Conservation (phyloP, 768 basidiomycete species). For the Tremella fuciformis region DNA sequence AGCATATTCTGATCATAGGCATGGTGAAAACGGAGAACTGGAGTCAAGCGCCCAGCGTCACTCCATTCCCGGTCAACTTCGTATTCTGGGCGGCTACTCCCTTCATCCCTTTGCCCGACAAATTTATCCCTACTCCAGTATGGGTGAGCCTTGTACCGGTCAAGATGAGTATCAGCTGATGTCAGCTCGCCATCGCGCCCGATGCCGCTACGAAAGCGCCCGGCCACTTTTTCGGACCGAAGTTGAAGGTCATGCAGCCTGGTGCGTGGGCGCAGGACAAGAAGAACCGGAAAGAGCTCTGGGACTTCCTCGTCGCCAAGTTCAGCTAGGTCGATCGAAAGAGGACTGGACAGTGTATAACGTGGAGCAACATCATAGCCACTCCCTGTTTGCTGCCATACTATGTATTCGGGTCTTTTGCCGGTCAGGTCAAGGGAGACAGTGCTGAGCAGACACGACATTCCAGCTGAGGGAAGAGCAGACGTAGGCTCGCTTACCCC, state of each 20-base stretch:
- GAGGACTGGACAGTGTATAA: too few species aligned
- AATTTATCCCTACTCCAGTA: neutral
- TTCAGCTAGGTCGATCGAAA: too few species aligned
- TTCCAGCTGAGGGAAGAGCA: too few species aligned
- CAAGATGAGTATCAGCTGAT: neutral
- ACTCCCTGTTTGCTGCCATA: too few species aligned
- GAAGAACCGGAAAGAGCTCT: constrained; percentile 5
- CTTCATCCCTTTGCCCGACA: neutral
- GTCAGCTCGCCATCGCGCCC: neutral
- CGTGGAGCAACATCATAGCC: too few species aligned
- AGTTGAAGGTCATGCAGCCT: constrained; percentile 2
- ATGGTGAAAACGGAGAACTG: constrained; percentile 1
- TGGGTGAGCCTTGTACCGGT: neutral
- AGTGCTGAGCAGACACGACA: too few species aligned
- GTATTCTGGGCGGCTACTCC: neutral
- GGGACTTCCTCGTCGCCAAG: neutral
- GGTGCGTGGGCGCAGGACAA: constrained; percentile 5
- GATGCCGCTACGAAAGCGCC: neutral
- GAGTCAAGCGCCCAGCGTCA: too few species aligned
- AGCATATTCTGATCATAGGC: neutral
- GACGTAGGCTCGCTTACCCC: too few species aligned
- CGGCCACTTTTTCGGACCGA: neutral
- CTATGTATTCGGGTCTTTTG: too few species aligned
- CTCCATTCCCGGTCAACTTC: neutral
- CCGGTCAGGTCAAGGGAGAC: too few species aligned